Conservation (phyloP, 2,329 filamentous ascomycete species). For the Ceratocystiopsis brevicomis region DNA sequence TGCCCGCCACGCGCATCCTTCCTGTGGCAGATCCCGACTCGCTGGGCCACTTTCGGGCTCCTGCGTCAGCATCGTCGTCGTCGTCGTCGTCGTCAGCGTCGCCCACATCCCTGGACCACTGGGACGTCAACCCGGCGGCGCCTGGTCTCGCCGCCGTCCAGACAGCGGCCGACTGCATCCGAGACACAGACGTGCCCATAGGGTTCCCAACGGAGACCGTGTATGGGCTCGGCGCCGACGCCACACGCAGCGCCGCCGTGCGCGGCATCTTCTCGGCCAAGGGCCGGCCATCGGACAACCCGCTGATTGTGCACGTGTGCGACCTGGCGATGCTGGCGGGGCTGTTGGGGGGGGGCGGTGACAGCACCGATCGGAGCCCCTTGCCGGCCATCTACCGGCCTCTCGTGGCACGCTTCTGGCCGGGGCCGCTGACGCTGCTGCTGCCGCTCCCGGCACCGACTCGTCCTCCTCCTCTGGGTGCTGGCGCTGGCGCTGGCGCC, state of each 20-base stretch:
- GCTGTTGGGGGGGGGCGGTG: constrained; percentile 26
- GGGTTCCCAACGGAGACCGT: constrained; percentile 97
- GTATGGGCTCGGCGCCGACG: constrained; percentile 91
- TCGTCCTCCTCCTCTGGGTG: no score
- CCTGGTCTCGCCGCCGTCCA: constrained; percentile 26
- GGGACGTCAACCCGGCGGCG: constrained; percentile 17
- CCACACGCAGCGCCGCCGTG: constrained; percentile 66
- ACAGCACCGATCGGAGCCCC: constrained; percentile 13
- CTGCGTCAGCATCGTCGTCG: background rate
- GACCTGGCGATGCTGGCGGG: constrained; percentile 57
- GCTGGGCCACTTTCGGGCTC: constrained; percentile 9
- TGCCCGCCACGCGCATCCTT: constrained; percentile 9
- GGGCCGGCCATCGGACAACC: constrained; percentile 80
- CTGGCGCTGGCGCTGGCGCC: constrained; percentile 48
- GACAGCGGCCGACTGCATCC: constrained; percentile 48
- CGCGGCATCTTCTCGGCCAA: constrained; percentile 87
- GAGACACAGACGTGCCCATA: constrained; percentile 52
- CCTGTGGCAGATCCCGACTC: constrained; percentile 6
- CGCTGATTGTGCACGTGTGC: constrained; percentile 79
- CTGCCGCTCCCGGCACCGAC: constrained; percentile 55
- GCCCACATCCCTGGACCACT: constrained; percentile 15
- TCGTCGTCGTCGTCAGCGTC: background rate
- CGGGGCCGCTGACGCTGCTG: constrained; percentile 80
- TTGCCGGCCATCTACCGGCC: constrained; percentile 61
- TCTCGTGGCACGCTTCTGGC: constrained; percentile 76